Percentiles rank a stretch among this genome's conserved stretches.
phyloP scores from a whole-genome alignment of 257 asterid species.

The Nicotiana knightiana region DNA sequence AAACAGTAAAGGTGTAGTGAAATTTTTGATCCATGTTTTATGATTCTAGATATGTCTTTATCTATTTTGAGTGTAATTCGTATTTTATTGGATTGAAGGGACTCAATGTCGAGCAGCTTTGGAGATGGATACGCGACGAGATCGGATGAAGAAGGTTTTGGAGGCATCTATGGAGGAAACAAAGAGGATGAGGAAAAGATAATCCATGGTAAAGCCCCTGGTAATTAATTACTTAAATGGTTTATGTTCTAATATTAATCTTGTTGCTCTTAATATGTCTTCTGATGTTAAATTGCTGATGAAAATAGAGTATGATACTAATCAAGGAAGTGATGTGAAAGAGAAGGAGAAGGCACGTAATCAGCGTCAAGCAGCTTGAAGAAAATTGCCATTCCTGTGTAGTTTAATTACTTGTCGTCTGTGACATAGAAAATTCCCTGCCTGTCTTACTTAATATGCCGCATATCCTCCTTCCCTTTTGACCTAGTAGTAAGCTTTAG shows the following conservation, averaged over 20 bases:
- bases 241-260: neutral
- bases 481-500: too few relatives aligned
- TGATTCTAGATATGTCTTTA: too few relatives aligned
- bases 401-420: too few relatives aligned
- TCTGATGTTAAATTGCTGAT: neutral
- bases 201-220: conserved; percentile 11
- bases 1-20: too few relatives aligned
- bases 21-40: too few relatives aligned
- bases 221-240: neutral
- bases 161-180: conserved; percentile 49
- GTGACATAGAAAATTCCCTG: too few relatives aligned
- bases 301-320: conserved; percentile 24
- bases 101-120: conserved; percentile 34
- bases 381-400: too few relatives aligned
- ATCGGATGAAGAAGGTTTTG: conserved; percentile 77
- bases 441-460: too few relatives aligned
- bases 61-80: too few relatives aligned
- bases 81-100: conserved; percentile 20
- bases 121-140: conserved; percentile 71
- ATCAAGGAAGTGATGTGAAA: conserved; percentile 61
- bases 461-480: too few relatives aligned
- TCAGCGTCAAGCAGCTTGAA: conserved; percentile 17
- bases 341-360: conserved; percentile 59
- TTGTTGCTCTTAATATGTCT: neutral
- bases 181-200: conserved; percentile 27